Evolutionary conservation across 2,329 filamentous ascomycete species (phyloP).

Genomic region (Chaetomium sp.): DNA sequence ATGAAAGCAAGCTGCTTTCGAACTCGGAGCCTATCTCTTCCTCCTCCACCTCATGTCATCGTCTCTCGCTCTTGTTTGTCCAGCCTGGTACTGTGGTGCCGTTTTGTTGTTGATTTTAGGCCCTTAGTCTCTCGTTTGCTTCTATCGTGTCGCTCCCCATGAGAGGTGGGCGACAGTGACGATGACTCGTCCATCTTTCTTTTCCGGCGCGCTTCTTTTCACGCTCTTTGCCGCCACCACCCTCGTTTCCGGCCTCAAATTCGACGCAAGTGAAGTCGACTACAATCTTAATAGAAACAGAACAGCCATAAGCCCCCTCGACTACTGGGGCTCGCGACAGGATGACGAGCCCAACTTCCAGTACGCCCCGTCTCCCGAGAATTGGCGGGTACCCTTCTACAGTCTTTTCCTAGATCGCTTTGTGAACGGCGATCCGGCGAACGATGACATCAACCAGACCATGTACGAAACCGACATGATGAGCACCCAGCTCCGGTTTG

Average conservation of each 20-base stretch:
- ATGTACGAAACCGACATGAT: conserved; percentile 61
- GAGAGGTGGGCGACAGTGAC: conserved; percentile 36
- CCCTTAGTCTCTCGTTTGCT: conserved; percentile 31
- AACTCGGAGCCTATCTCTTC: conserved; percentile 27
- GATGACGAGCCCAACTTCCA: conserved; percentile 41
- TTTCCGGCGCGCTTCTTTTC: conserved; percentile 31
- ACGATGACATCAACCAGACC: conserved; percentile 64
- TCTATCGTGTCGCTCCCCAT: conserved; percentile 33
- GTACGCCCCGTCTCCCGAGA: conserved; percentile 58
- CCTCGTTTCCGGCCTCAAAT: conserved; percentile 39
- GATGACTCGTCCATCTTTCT: conserved; percentile 37
- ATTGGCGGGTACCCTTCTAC: conserved; percentile 68
- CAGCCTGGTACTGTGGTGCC: conserved; percentile 27
- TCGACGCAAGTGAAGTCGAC: conserved; percentile 41
- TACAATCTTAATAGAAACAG: conserved; percentile 65
- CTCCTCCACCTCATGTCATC: conserved; percentile 30
- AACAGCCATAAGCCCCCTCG: conserved; percentile 54
- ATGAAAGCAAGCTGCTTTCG: conserved; percentile 23
- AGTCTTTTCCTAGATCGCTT: conserved; percentile 65
- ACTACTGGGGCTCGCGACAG: conserved; percentile 60
- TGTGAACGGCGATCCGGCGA: conserved; percentile 65
- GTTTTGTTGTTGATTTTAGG: conserved; percentile 26
- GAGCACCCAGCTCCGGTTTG: conserved; percentile 64
- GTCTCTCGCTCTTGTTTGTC: conserved; percentile 30
- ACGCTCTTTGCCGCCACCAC: conserved; percentile 35